Evolutionary conservation across 1,284 basidiomycete species (phyloP).

Genomic region (Heterobasidion annosum): DNA sequence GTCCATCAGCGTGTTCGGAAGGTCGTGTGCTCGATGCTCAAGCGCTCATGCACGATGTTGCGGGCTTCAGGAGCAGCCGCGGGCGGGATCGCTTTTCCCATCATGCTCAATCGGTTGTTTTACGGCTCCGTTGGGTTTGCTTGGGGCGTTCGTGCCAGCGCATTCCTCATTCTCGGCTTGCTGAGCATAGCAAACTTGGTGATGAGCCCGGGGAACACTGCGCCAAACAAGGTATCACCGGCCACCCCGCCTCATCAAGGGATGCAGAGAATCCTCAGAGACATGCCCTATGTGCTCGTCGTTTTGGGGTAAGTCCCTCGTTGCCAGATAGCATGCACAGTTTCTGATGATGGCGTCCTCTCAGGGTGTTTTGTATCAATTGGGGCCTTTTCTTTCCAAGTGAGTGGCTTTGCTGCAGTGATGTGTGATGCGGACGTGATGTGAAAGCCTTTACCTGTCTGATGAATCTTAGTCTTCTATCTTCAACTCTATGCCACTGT

Average conservation of each 20-base stretch:
- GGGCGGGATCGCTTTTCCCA: background rate
- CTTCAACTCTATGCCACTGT: slow-evolving; percentile 31
- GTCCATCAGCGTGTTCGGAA: too few species aligned
- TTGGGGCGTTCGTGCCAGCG: background rate
- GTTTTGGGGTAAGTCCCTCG: background rate
- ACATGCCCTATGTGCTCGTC: slow-evolving; percentile 3
- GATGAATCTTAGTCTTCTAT: slow-evolving; percentile 26
- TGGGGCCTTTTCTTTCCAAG: slow-evolving; percentile 29
- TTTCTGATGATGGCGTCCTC: background rate
- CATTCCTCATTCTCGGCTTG: background rate
- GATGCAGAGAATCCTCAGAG: background rate
- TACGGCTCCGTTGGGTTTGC: background rate
- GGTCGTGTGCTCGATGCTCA: background rate
- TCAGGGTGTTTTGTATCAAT: slow-evolving; percentile 15
- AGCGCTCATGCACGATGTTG: background rate
- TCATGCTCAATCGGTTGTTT: background rate
- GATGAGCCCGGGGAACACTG: background rate
- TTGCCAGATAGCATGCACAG: background rate
- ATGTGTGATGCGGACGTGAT: background rate
- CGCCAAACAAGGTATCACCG: background rate
- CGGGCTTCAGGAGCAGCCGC: slow-evolving; percentile 12
- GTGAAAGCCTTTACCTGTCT: too few species aligned
- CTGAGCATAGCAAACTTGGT: background rate
- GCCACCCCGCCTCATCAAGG: background rate
- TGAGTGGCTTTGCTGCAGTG: background rate